A percentile compares a stretch with the other conserved stretches of the same genome.
Evolutionary conservation across 345 rosid genomes (phyloP).

Genomic region (Psidium guajava): DNA sequence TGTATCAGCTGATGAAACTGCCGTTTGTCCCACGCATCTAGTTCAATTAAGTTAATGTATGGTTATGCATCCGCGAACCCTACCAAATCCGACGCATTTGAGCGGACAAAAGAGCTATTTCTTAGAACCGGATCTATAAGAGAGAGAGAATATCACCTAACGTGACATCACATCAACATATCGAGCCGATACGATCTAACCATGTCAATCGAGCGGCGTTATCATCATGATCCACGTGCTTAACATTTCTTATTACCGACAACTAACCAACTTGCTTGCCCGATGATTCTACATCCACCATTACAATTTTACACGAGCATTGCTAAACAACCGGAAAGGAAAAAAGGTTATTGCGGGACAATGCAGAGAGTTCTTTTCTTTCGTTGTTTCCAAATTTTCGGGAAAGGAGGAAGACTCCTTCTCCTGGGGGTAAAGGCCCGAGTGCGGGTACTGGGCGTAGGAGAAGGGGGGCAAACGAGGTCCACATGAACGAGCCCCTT

Average conservation of each 20-base stretch:
- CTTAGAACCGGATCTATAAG: not conserved
- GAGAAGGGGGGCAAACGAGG: not conserved
- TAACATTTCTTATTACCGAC: not conserved
- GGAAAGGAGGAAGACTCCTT: not conserved
- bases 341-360: not conserved
- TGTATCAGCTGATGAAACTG: not conserved
- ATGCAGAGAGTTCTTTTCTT: not conserved
- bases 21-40: not conserved
- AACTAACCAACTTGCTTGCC: not conserved
- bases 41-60: not conserved
- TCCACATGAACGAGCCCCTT: not conserved
- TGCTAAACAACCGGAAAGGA: not conserved
- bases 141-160: not conserved
- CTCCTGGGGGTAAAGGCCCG: not conserved
- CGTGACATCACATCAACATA: not conserved
- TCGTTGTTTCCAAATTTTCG: not conserved
- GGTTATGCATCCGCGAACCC: not conserved
- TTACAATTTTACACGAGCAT: not conserved
- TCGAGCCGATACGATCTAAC: not conserved
- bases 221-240: not conserved
- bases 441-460: not conserved
- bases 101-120: not conserved
- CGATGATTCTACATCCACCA: not conserved
- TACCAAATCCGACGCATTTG: not conserved
- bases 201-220: not conserved